Evolutionary conservation across 179 eudicot genomes (phyloP).

Genomic region (Spinacia oleracea): DNA sequence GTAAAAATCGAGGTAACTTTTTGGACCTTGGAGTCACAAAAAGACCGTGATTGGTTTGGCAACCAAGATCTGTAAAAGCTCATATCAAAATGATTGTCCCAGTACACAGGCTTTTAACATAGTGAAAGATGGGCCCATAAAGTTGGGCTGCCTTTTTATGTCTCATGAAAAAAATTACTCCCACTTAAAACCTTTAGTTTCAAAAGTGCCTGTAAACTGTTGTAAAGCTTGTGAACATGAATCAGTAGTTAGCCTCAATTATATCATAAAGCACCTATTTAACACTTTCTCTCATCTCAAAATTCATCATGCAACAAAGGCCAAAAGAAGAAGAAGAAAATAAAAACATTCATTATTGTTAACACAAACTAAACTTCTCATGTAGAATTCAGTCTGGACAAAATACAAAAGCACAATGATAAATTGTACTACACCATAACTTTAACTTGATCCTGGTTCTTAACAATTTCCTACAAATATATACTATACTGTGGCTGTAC

Average conservation of each 20-base stretch:
- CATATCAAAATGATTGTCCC: not conserved
- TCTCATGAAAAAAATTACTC: not conserved
- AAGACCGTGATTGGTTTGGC: not conserved
- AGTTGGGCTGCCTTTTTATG: not conserved
- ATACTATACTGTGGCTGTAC: slow-evolving; percentile 23
- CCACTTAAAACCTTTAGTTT: too few species aligned
- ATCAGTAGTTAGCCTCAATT: not conserved
- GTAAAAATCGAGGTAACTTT: not conserved
- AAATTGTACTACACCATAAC: not conserved
- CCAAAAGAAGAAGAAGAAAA: not conserved
- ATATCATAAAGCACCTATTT: slow-evolving; percentile 14
- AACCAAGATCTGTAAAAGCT: slow-evolving; percentile 4
- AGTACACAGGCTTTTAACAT: not conserved
- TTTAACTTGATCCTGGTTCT: slow-evolving; percentile 2
- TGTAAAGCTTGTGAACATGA: slow-evolving; percentile 7
- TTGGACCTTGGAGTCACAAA: slow-evolving; percentile 7
- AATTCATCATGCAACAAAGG: slow-evolving; percentile 13
- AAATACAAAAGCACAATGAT: not conserved
- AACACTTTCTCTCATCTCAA: not conserved
- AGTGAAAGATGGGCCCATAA: not conserved
- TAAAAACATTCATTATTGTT: slow-evolving; percentile 15
- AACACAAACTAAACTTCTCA: slow-evolving; percentile 17
- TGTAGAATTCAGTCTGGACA: not conserved
- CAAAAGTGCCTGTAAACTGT: slow-evolving; percentile 4
- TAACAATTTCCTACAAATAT: slow-evolving; percentile 17